Evolutionary conservation across 257 asterid genomes (phyloP).

Genomic region (Gentiana straminea): DNA sequence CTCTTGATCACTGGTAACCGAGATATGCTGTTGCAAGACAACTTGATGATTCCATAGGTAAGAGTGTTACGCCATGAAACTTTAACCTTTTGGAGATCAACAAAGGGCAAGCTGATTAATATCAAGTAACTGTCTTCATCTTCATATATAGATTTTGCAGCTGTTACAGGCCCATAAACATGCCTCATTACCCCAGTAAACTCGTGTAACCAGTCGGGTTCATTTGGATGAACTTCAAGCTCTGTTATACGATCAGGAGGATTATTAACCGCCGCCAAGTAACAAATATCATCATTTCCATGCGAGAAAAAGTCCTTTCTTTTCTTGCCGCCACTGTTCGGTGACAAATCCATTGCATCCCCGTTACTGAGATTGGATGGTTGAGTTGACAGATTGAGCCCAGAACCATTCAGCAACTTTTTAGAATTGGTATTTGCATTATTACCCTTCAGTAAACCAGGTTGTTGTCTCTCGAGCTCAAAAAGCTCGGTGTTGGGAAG

Average conservation of each 20-base stretch:
- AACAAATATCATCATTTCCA: slow-evolving; percentile 42
- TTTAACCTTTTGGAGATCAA: slow-evolving; percentile 75
- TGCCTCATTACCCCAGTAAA: slow-evolving; percentile 66
- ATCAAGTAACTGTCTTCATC: slow-evolving; percentile 67
- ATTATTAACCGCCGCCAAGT: slow-evolving; percentile 17
- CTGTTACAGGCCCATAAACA: slow-evolving; percentile 73
- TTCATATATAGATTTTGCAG: slow-evolving; percentile 71
- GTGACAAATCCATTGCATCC: slow-evolving; percentile 42
- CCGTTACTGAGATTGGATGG: slow-evolving; percentile 47
- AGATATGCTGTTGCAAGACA: slow-evolving; percentile 64
- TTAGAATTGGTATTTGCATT: slow-evolving; percentile 30
- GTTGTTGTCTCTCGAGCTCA: slow-evolving; percentile 57
- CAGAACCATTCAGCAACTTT: slow-evolving; percentile 61
- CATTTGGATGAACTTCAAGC: slow-evolving; percentile 38
- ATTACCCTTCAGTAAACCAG: slow-evolving; percentile 32
- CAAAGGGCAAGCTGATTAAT: slow-evolving; percentile 71
- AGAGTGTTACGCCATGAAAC: slow-evolving; percentile 87
- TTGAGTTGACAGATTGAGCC: slow-evolving; percentile 52
- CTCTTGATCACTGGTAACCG: slow-evolving; percentile 62
- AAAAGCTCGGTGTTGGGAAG: slow-evolving; percentile 54
- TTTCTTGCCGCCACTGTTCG: slow-evolving; percentile 36
- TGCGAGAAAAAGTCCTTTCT: slow-evolving; percentile 52
- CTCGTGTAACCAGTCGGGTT: slow-evolving; percentile 58
- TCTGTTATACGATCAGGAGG: slow-evolving; percentile 42
- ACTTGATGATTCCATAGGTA: slow-evolving; percentile 68